A percentile compares a stretch with the other conserved stretches of the same genome.
Evolutionary conservation across 352 stramenopile genomes (phyloP).

Genomic region (Blastocystis sp.): DNA sequence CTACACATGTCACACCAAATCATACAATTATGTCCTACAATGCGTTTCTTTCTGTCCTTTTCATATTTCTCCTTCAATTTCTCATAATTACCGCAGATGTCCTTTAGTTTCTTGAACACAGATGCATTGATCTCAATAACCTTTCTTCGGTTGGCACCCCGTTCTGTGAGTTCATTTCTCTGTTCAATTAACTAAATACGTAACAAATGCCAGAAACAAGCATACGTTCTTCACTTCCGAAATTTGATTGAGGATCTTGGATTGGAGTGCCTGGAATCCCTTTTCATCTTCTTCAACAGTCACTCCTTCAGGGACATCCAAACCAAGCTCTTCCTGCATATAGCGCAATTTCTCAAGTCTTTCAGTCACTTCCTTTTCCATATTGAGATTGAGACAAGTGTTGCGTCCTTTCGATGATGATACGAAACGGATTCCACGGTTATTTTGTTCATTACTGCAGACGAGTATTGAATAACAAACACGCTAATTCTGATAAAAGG

Average conservation of each 20-base stretch:
- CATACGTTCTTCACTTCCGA: slow-evolving; percentile 47
- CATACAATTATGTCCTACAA: neutral
- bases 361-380: slow-evolving; percentile 60
- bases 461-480: neutral
- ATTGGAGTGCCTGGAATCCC: slow-evolving; percentile 60
- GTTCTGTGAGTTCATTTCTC: slow-evolving; percentile 51
- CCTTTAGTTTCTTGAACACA: slow-evolving; percentile 61
- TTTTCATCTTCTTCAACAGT: slow-evolving; percentile 62
- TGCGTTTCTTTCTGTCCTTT: slow-evolving; percentile 61
- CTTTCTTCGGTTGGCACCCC: slow-evolving; percentile 59
- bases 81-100: slow-evolving; percentile 57
- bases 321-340: slow-evolving; percentile 54
- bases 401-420: slow-evolving; percentile 3
- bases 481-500: slow-evolving; percentile 7
- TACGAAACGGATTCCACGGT: neutral
- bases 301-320: slow-evolving; percentile 60
- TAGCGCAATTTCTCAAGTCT: slow-evolving; percentile 37
- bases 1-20: neutral
- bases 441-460: neutral
- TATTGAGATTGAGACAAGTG: slow-evolving; percentile 13
- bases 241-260: slow-evolving; percentile 61
- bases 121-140: slow-evolving; percentile 56
- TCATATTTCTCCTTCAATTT: slow-evolving; percentile 56
- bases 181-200: slow-evolving; percentile 49
- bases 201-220: neutral